phyloP scores from a whole-genome alignment of 2,329 filamentous ascomycete genomes.

The Penicillium sp. region DNA sequence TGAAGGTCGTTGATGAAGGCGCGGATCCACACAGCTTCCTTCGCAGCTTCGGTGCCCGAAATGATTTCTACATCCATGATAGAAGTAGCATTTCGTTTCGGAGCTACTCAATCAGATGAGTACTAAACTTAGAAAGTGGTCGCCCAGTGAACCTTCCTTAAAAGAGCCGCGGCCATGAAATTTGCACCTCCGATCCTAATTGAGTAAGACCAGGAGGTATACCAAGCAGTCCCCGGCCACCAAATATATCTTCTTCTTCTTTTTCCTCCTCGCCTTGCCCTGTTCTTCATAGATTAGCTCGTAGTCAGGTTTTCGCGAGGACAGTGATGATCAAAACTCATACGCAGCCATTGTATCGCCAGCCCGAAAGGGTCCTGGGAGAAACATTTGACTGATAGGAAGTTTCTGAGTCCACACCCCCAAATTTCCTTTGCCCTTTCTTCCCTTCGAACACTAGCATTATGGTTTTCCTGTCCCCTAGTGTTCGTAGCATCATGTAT shows the following conservation, averaged over 20 bases:
- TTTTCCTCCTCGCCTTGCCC: not conserved
- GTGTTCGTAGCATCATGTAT: constrained; percentile 4
- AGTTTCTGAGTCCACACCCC: constrained; percentile 8
- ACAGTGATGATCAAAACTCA: not conserved
- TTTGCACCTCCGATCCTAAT: constrained; percentile 6
- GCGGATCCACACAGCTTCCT: not conserved
- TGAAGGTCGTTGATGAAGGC: not conserved
- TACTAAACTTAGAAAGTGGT: not conserved
- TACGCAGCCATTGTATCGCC: constrained; percentile 7
- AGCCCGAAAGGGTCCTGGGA: constrained; percentile 2
- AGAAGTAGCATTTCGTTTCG: not conserved
- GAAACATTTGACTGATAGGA: constrained; percentile 2
- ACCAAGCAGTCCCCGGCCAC: constrained; percentile 3
- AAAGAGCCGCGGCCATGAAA: constrained; percentile 2
- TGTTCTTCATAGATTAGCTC: constrained; percentile 2
- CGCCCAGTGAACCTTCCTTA: constrained; percentile 4
- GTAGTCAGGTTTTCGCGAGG: constrained; percentile 1
- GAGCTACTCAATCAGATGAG: constrained; percentile 6
- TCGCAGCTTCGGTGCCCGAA: not conserved
- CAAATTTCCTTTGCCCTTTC: not conserved
- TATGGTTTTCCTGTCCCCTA: not conserved
- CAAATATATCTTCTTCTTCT: constrained; percentile 4
- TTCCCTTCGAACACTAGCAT: not conserved
- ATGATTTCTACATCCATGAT: not conserved
- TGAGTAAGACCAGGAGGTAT: not conserved